Conservation (phyloP, 2,329 filamentous ascomycete genomes). For the Colletotrichum chrysophilum region DNA sequence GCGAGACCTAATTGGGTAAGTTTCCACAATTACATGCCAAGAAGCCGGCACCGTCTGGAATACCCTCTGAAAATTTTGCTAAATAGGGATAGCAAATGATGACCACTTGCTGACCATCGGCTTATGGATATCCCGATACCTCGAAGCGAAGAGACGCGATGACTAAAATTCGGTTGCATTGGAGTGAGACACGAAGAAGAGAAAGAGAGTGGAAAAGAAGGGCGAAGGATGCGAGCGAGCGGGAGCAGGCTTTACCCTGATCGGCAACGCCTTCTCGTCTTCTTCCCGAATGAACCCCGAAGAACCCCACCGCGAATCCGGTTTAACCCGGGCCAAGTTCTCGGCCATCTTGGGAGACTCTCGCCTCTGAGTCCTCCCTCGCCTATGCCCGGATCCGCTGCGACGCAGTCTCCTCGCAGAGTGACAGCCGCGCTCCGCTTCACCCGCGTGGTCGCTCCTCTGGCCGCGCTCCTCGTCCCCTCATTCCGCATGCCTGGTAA, state of each 20-base stretch:
- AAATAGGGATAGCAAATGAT: not conserved
- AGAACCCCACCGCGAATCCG: not conserved
- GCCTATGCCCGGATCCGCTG: not conserved
- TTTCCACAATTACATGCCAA: not conserved
- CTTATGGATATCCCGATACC: not conserved
- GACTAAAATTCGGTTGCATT: not conserved
- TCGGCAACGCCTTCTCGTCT: not conserved
- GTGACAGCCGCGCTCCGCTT: not conserved
- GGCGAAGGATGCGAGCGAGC: not conserved
- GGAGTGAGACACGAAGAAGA: not conserved
- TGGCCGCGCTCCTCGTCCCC: not conserved
- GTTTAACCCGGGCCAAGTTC: not conserved
- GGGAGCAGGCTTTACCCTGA: not conserved
- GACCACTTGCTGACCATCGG: not conserved
- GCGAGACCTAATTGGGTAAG: not conserved
- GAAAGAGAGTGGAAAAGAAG: not conserved
- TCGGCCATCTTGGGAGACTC: not conserved
- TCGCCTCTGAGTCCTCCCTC: not conserved
- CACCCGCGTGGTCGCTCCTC: not conserved
- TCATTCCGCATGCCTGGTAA: not conserved
- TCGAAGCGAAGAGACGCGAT: not conserved
- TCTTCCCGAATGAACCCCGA: conserved; percentile 1
- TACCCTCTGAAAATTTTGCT: not conserved
- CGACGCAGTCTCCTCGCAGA: not conserved
- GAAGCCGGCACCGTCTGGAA: not conserved